Percentiles rank a stretch among this genome's conserved stretches.
phyloP scores from a whole-genome alignment of 495 filamentous ascomycete genomes.

The Tuber melanosporum region DNA sequence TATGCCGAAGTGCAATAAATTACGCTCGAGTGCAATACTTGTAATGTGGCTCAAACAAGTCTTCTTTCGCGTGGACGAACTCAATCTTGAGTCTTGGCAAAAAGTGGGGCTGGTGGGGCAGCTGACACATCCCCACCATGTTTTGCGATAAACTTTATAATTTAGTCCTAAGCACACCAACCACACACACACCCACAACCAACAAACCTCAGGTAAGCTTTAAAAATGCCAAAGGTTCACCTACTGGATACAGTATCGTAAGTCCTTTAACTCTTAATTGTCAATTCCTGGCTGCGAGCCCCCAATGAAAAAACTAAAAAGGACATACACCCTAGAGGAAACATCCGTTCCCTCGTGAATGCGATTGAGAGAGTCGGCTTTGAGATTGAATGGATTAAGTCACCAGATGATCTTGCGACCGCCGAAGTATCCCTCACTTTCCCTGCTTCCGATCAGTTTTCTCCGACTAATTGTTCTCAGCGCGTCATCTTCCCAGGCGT shows the following conservation, averaged over 20 bases:
- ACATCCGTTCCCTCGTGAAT: conserved; percentile 90
- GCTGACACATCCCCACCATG: conserved; percentile 15
- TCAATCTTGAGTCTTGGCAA: conserved; percentile 22
- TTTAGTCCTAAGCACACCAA: not conserved
- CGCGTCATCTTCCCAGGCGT: conserved; percentile 83
- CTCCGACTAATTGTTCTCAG: conserved; percentile 19
- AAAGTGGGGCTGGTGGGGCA: conserved; percentile 31
- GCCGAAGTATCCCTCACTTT: conserved; percentile 61
- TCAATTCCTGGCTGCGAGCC: not conserved
- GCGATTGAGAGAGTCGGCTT: conserved; percentile 93
- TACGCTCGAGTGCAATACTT: not conserved
- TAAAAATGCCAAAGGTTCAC: conserved; percentile 78
- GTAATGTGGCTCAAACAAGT: not conserved
- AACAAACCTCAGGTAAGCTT: too few species aligned
- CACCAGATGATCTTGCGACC: conserved; percentile 70
- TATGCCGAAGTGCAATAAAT: not conserved
- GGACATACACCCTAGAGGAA: conserved; percentile 53
- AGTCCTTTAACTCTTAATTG: conserved; percentile 10
- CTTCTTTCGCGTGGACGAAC: not conserved
- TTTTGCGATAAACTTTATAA: not conserved
- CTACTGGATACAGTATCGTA: conserved; percentile 60
- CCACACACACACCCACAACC: not conserved
- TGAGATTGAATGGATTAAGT: conserved; percentile 83
- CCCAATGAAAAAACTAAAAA: conserved; percentile 2
- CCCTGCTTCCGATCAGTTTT: not conserved